Evolutionary conservation across 495 filamentous ascomycete genomes (phyloP).

Genomic region (Tuber umbilicatum): DNA sequence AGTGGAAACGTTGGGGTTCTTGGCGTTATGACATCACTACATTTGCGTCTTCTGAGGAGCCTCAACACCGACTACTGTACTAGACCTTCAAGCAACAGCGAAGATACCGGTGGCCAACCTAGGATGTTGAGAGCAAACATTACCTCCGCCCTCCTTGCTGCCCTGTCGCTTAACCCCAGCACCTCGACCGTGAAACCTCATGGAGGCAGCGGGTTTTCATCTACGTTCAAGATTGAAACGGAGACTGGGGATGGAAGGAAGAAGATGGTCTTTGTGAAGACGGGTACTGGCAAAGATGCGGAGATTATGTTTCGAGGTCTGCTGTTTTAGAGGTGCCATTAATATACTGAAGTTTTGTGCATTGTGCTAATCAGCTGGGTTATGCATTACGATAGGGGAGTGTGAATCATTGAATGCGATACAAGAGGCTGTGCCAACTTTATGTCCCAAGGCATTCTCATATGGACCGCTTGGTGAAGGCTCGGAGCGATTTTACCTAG

Average conservation of each 20-base stretch:
- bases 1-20: too few relatives aligned
- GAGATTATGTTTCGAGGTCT: constrained; percentile 67
- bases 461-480: constrained; percentile 56
- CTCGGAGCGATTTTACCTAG: constrained; percentile 59
- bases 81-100: neutral
- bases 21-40: constrained; percentile 14
- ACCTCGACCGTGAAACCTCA: constrained; percentile 56
- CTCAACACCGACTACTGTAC: neutral
- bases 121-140: constrained; percentile 40
- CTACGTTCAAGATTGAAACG: constrained; percentile 61
- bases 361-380: constrained; percentile 15
- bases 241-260: constrained; percentile 49
- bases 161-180: constrained; percentile 59
- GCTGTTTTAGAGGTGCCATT: neutral
- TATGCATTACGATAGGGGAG: constrained; percentile 53
- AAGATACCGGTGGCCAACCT: neutral
- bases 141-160: constrained; percentile 56
- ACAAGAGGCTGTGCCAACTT: constrained; percentile 58
- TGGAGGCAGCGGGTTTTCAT: constrained; percentile 68
- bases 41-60: neutral
- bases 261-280: constrained; percentile 75
- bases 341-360: neutral
- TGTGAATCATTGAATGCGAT: constrained; percentile 77
- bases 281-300: constrained; percentile 56
- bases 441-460: constrained; percentile 67